phyloP scores from a whole-genome alignment of 768 basidiomycete species.

The Lactarius hengduanensis region DNA sequence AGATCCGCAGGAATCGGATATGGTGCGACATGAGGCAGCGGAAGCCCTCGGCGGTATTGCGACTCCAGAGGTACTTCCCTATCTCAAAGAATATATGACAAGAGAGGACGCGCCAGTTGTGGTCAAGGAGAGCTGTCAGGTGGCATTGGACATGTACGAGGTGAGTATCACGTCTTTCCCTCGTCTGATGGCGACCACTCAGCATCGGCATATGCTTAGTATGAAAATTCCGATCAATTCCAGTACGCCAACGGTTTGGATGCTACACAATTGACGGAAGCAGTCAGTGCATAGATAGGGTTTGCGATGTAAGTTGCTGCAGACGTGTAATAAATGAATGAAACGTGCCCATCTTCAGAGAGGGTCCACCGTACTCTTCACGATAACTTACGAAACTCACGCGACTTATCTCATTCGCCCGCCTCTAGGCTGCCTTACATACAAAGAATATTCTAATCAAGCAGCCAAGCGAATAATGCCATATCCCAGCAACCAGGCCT shows the following conservation, averaged over 20 bases:
- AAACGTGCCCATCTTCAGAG: background rate
- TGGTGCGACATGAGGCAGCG: constrained; percentile 98
- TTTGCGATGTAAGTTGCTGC: constrained; percentile 8
- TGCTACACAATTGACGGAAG: constrained; percentile 18
- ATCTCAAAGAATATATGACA: constrained; percentile 81
- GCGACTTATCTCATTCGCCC: background rate
- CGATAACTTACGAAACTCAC: background rate
- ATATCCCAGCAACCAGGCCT: background rate
- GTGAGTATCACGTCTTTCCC: constrained; percentile 40
- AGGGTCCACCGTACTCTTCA: background rate
- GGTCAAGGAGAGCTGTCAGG: constrained; percentile 92
- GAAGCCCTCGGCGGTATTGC: constrained; percentile 98
- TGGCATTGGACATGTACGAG: constrained; percentile 98
- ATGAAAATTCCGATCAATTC: constrained; percentile 79
- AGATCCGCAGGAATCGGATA: constrained; percentile 74
- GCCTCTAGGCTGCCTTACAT: background rate
- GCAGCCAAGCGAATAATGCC: background rate
- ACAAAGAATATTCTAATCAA: background rate
- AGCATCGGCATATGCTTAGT: constrained; percentile 40
- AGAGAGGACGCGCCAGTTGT: constrained; percentile 80
- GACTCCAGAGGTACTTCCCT: constrained; percentile 84
- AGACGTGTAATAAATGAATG: background rate
- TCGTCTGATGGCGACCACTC: background rate
- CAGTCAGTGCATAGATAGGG: constrained; percentile 33
- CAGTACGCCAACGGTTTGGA: constrained; percentile 67